A percentile compares a stretch with the other conserved stretches of the same genome.
Conservation (phyloP, 345 rosid genomes). For the Orychophragmus violaceus region DNA sequence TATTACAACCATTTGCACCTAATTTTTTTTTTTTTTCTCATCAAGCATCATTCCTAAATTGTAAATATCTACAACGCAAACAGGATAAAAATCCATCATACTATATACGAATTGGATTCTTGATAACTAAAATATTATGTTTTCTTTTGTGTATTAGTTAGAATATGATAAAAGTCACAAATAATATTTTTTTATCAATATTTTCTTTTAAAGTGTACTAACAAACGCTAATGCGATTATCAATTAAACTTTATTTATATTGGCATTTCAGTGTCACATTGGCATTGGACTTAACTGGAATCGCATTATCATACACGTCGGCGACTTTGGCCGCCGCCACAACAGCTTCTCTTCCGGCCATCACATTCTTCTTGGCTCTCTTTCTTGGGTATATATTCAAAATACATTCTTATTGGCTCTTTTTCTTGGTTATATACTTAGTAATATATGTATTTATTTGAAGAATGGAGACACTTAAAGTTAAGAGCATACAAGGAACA, state of each 20-base stretch:
- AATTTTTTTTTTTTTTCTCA: neutral
- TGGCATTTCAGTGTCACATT: constrained; percentile 46
- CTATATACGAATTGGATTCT: neutral
- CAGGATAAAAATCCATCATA: neutral
- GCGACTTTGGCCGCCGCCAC: constrained; percentile 86
- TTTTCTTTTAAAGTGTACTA: neutral
- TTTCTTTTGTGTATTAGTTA: neutral
- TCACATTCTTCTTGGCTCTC: constrained; percentile 87
- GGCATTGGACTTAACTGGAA: constrained; percentile 56
- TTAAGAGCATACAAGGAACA: constrained; percentile 50
- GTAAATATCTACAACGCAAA: neutral
- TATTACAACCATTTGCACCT: too few species aligned
- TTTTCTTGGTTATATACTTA: neutral
- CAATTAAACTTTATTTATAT: neutral
- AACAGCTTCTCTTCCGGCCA: constrained; percentile 75
- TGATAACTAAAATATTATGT: neutral
- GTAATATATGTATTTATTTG: neutral
- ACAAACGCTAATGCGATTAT: neutral
- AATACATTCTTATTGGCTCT: constrained; percentile 61
- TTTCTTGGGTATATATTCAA: constrained; percentile 44
- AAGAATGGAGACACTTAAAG: constrained; percentile 63
- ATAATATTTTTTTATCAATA: neutral
- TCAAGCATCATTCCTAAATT: neutral
- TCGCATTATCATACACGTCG: constrained; percentile 67
- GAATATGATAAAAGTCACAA: neutral